Evolutionary conservation across 345 rosid species (phyloP).

Genomic region (Lagerstroemia speciosa): DNA sequence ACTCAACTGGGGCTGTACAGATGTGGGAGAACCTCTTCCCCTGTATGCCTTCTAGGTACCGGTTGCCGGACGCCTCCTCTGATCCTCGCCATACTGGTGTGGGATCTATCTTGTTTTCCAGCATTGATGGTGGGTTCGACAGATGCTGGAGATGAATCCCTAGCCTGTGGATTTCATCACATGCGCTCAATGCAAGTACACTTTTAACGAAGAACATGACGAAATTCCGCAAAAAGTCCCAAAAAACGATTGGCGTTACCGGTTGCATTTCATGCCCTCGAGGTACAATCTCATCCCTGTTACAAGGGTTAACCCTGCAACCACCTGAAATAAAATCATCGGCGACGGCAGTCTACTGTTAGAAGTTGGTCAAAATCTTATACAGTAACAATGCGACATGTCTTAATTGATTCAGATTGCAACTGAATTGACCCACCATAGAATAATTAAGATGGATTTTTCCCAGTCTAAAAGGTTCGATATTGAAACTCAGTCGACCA

Average conservation of each 20-base stretch:
- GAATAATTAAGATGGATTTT: too few species aligned
- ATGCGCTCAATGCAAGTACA: too few species aligned
- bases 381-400: too few species aligned
- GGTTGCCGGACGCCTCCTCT: constrained; percentile 26
- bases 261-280: constrained; percentile 87
- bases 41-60: constrained; percentile 47
- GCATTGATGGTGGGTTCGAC: constrained; percentile 37
- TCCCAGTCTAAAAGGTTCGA: too few species aligned
- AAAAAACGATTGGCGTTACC: too few species aligned
- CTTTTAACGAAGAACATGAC: too few species aligned
- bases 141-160: constrained; percentile 77
- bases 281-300: constrained; percentile 81
- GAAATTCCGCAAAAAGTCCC: too few species aligned
- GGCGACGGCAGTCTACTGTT: too few species aligned
- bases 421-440: too few species aligned
- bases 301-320: constrained; percentile 45
- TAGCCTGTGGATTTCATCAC: constrained; percentile 26
- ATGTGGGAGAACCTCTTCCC: constrained; percentile 61
- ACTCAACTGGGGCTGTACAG: constrained; percentile 66
- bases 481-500: too few species aligned
- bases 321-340: constrained; percentile 64
- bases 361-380: too few species aligned
- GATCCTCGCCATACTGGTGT: constrained; percentile 56
- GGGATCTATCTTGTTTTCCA: constrained; percentile 47
- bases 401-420: too few species aligned